A percentile compares a stretch with the other conserved stretches of the same genome.
phyloP scores from a whole-genome alignment of 192 early-diverging fungal species.

The Coemansia sp. region DNA sequence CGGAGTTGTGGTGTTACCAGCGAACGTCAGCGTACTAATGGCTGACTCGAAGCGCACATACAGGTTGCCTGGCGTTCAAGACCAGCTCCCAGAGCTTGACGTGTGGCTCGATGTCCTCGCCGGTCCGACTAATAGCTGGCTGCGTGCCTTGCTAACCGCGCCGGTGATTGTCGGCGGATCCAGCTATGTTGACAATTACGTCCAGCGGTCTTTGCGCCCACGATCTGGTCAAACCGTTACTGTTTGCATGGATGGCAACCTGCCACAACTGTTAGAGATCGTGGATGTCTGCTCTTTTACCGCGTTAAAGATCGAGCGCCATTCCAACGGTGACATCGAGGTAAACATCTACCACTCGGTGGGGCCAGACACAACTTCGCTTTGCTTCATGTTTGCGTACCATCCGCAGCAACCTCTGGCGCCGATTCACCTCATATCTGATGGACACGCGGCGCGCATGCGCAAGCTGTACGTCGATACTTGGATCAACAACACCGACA shows the following conservation, averaged over 20 bases:
- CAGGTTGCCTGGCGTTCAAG: not conserved
- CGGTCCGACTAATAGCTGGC: slow-evolving; percentile 70
- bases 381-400: slow-evolving; percentile 3
- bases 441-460: not conserved
- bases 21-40: not conserved
- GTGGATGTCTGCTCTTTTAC: slow-evolving; percentile 22
- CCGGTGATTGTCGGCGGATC: slow-evolving; percentile 73
- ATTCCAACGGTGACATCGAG: not conserved
- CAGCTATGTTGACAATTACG: slow-evolving; percentile 60
- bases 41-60: not conserved
- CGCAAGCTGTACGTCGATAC: slow-evolving; percentile 4
- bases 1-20: not conserved
- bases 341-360: not conserved
- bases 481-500: slow-evolving; percentile 12
- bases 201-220: slow-evolving; percentile 61
- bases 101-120: slow-evolving; percentile 73
- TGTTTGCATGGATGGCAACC: not conserved
- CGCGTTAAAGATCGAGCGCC: slow-evolving; percentile 7
- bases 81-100: slow-evolving; percentile 12
- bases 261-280: not conserved
- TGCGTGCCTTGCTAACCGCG: slow-evolving; percentile 74
- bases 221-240: slow-evolving; percentile 55
- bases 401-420: not conserved
- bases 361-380: not conserved
- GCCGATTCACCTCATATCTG: slow-evolving; percentile 16